These are phyloP conservation scores for Diddensiella santjacobensis DNA, from an alignment of 805 yeast species.

Conservation along the genomic window DNA sequence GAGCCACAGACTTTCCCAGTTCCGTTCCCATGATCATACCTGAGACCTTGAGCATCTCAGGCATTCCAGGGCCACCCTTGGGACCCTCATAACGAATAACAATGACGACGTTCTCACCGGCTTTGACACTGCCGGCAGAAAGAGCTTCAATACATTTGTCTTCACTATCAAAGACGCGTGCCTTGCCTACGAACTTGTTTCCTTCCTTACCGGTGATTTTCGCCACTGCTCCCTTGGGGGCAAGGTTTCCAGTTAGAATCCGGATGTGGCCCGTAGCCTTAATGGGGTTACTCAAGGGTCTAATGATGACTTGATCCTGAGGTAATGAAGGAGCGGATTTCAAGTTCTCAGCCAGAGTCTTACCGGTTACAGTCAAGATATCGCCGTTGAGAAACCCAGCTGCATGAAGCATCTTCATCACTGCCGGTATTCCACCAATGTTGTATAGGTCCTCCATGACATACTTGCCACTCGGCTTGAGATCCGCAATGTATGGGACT, in stretches of 20 bases:
- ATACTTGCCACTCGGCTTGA: conserved; percentile 94
- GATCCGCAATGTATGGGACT: conserved; percentile 90
- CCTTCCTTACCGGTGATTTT: conserved; percentile 98
- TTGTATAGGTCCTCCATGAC: conserved; percentile 90
- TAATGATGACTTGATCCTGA: conserved; percentile 73
- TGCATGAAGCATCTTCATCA: conserved; percentile 76
- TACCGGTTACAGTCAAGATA: conserved; percentile 83
- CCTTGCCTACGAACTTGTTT: conserved; percentile 83
- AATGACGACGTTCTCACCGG: conserved; percentile 89
- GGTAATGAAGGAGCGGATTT: conserved; percentile 55
- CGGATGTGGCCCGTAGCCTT: conserved; percentile 89
- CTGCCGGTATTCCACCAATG: conserved; percentile 94
- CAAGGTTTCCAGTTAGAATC: conserved; percentile 74
- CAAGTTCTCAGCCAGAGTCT: conserved; percentile 81
- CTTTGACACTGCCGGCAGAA: conserved; percentile 84
- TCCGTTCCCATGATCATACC: conserved; percentile 97
- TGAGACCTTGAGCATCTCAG: conserved; percentile 96
- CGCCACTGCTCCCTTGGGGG: conserved; percentile 92
- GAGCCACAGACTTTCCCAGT: conserved; percentile 78
- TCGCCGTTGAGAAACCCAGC: conserved; percentile 83
- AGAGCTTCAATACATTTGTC: conserved; percentile 73
- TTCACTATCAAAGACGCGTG: conserved; percentile 85
- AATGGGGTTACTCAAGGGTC: conserved; percentile 71
- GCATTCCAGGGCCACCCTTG: conserved; percentile 99
- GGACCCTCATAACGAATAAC: conserved; percentile 96